Evolutionary conservation across 1,139 yeast species (phyloP), one percentile per base, ranked within the genome.

Genomic region (Zygotorulaspora mrakii): DNA sequence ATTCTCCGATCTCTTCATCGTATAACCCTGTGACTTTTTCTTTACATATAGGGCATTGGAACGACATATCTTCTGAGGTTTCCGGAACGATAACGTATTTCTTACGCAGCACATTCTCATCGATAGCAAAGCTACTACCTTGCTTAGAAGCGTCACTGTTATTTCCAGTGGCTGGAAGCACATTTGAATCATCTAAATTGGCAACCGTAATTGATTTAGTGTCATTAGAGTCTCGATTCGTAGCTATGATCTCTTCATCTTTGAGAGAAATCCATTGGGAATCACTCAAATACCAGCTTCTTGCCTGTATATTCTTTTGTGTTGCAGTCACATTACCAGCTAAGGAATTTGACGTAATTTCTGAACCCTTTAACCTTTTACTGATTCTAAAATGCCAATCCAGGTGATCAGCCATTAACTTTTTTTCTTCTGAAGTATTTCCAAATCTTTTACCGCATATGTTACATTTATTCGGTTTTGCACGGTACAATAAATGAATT

Each of bases 361-460:
- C 48, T 5, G 61, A 48, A 18, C 63, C 82, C 34, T 84, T 76
- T 37, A 84, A 68, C 54, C 85, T 82, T 57, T 84, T 85, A 62
- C 87, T 89, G 40, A 87, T 84, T 56, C 97, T 76, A 68, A 88
- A 88, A 68, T 91, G 98, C 97, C 97, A 91, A 64, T 91, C 98
- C 53, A 87, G 68, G 64, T 91, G 98, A 6, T 71, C 70, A 32
- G 70, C 65, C 46, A 82, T 72, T 43, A 74, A 71, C 33, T 64
- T 66, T 12, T 72, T 69, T 2, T 94, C 95, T 38, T 72, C 75
- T 1, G 66, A 68, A 31, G 81, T 76, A 37, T 75, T 74, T 5
- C 77, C 71, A 59, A 89, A 94, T 47, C 99, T 69, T 58, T 85
- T 86, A 22, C 96, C 95, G 66, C 98, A 94, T 13, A 82, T 79